Evolutionary conservation across 1,284 basidiomycete genomes (phyloP).

Genomic region (Trichosporon ovoides): DNA sequence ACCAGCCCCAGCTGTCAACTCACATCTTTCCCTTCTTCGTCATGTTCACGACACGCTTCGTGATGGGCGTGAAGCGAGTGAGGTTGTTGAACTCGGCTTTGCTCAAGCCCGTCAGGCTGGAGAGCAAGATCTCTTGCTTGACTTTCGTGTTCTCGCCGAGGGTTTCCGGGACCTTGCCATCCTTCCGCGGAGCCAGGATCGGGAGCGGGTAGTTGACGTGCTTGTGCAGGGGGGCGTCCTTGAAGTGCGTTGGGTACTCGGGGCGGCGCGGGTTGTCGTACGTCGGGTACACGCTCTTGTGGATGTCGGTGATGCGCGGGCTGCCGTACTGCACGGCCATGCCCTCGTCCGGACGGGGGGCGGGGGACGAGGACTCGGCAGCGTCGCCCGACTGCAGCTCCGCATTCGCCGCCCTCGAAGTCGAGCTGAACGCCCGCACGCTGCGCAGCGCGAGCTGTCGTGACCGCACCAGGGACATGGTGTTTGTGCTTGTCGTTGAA

Average conservation of each 20-base stretch:
- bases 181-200: conserved; percentile 15
- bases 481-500: background rate
- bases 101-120: conserved; percentile 30
- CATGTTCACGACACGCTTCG: conserved; percentile 46
- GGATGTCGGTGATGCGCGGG: background rate
- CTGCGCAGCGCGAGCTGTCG: background rate
- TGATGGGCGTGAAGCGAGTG: conserved; percentile 33
- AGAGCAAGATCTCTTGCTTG: conserved; percentile 27
- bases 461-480: conserved; percentile 16
- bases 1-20: too few relatives aligned
- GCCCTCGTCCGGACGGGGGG: background rate
- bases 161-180: conserved; percentile 21
- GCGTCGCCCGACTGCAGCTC: background rate
- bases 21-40: conserved; percentile 49
- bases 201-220: conserved; percentile 38
- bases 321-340: background rate
- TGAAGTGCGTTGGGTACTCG: conserved; percentile 22
- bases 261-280: conserved; percentile 26
- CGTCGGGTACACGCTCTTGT: conserved; percentile 3
- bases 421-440: background rate
- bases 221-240: conserved; percentile 26
- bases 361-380: conserved; percentile 9
- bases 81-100: conserved; percentile 30
- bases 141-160: conserved; percentile 24
- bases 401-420: background rate